phyloP scores from a whole-genome alignment of 208 protist species.

The Trichomonas tenax region DNA sequence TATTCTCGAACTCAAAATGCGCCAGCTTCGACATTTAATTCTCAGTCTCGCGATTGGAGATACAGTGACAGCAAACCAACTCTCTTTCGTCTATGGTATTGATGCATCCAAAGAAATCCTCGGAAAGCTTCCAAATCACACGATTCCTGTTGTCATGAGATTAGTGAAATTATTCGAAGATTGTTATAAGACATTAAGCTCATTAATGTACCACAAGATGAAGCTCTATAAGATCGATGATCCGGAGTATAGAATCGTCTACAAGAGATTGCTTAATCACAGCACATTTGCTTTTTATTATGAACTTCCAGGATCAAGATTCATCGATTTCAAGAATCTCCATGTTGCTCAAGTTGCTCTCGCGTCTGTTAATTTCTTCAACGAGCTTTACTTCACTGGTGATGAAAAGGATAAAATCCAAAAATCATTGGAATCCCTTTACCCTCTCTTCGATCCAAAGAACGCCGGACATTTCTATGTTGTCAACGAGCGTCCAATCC shows the following conservation, averaged over 20 bases:
- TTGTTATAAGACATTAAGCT: background rate
- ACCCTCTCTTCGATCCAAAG: background rate
- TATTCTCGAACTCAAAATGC: background rate
- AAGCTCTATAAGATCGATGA: background rate
- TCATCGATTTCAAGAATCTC: background rate
- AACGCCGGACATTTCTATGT: background rate
- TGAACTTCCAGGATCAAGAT: background rate
- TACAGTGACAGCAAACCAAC: background rate
- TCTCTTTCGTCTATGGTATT: background rate
- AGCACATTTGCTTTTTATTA: background rate
- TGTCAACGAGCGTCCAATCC: background rate
- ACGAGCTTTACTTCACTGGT: background rate
- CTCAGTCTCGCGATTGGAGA: background rate
- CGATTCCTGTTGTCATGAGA: background rate
- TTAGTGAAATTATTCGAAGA: background rate
- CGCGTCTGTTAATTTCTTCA: background rate
- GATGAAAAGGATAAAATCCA: background rate
- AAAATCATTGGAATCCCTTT: background rate
- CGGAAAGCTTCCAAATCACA: background rate
- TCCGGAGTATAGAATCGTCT: background rate
- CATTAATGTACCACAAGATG: background rate
- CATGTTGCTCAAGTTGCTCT: background rate
- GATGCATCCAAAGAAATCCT: background rate
- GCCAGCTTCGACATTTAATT: background rate
- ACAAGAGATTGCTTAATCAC: background rate